Base-by-base conservation (phyloP, 352 stramenopile genomes). In the Lagenidium sp. region DNA sequence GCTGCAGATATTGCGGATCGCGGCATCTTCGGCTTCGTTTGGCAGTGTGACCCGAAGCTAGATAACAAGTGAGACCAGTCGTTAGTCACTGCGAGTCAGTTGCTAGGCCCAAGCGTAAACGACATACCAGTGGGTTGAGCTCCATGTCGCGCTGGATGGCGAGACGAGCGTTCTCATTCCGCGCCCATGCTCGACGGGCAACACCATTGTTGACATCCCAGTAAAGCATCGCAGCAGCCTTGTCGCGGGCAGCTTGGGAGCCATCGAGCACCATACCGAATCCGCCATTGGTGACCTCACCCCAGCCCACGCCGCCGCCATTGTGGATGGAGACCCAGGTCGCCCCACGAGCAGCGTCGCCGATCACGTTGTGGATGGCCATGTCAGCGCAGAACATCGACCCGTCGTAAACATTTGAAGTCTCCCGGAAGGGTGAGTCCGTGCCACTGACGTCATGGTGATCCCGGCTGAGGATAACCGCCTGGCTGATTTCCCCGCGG, bases 161-260 rank as follows among this genome's bases (percentile, higher is more conserved):
- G 44, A 93, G 81, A 29, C 70, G 63, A 3, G 82, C 82, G 44
- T 93, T 91, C 47, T 82, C 75, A 51, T 95, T 95, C 44, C 82
- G 71, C 2, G 71, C 75, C 83, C 83, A 95, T 7, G 76, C 76
- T 28, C 83, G 68, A 21, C 82, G 67, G 6, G 72, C 65, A 20
- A 95, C 78, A 30, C 83, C 83, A 55, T 95, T 95, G 75, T 93
- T 92, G 29, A 95, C 82, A 54, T 95, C 83, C 82, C 83, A 95
- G 36, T 75, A 68, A 31, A 95, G 62, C 77, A 95, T 93, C 37
- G 59, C 61, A 23, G 53, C 57, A 31, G 78, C 77, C 53, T 85
- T 85, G 35, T 67, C 30, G 3, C 59, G 70, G 3, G 83, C 80
- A 16, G 73, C 67, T 25, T 75, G 52, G 13, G 75, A 85, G 22